A percentile compares a stretch with the other conserved stretches of the same genome.
These are phyloP conservation scores for Alternaria gaisen DNA, from an alignment of 2,329 filamentous ascomycete genomes.

Conservation along the genomic window DNA sequence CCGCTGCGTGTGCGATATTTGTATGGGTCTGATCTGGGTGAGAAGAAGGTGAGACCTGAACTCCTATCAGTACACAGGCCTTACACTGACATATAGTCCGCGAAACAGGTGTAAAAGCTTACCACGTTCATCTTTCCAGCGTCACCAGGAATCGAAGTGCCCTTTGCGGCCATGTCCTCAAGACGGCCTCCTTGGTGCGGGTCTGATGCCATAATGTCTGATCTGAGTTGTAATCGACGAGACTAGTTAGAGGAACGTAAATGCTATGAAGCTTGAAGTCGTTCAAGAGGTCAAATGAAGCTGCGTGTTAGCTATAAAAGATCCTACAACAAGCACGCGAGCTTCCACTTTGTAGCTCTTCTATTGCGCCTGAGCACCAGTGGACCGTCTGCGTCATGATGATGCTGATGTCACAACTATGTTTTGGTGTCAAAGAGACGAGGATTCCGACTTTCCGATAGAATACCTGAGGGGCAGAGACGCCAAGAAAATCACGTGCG, in stretches of 20 bases:
- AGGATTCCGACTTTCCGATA: slow-evolving; percentile 6
- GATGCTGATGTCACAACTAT: slow-evolving; percentile 21
- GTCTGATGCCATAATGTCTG: slow-evolving; percentile 16
- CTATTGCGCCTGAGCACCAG: background rate
- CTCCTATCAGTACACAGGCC: no score
- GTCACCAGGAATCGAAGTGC: slow-evolving; percentile 56
- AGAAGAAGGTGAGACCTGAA: no score
- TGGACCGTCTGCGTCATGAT: slow-evolving; percentile 10
- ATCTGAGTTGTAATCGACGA: no score
- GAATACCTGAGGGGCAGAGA: background rate
- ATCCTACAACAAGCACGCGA: background rate
- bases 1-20: no score
- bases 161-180: slow-evolving; percentile 47
- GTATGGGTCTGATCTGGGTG: no score
- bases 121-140: slow-evolving; percentile 53
- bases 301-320: no score
- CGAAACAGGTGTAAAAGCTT: slow-evolving; percentile 33
- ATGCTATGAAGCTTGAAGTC: no score
- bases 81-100: slow-evolving; percentile 45
- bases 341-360: slow-evolving; percentile 7
- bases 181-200: slow-evolving; percentile 47
- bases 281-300: no score
- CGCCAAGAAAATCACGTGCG: slow-evolving; percentile 4
- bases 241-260: no score
- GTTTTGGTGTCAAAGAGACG: slow-evolving; percentile 1